Base-by-base conservation (phyloP, 2,329 filamentous ascomycete species). In the Alternaria alternata region DNA sequence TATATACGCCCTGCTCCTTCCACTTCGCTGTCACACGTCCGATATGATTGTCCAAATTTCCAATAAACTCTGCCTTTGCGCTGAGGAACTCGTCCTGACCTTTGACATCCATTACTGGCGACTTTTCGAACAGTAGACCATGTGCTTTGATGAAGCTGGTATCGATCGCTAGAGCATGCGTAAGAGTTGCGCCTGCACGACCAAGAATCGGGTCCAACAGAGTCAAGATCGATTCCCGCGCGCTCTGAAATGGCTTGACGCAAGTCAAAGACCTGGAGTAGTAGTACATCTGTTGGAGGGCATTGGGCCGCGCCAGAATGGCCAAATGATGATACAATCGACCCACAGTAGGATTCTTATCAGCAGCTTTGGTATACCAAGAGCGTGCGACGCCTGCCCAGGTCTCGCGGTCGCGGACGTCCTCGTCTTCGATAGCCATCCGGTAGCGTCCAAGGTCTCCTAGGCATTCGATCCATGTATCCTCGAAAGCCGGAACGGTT, bases 391-490 rank as follows among this genome's bases (percentile, higher is more conserved):
- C 91, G 0, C 86, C 85, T 0, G 91, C 91, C 94, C 94, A 98
- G 0, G 88, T 87, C 49, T 96, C 92, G 1, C 91, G 83, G 56
- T 94, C 91, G 2, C 86, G 80, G 20, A 91, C 84, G 63, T 95
- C 90, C 26, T 91, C 87, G 41, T 96, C 91, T 75, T 97, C 94
- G 44, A 97, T 93, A 0, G 93, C 93, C 93, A 97, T 97, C 0
- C 90, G 84, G 69, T 96, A 97, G 20, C 94, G 84, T 0, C 90
- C 91, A 0, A 98, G 79, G 72, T 98, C 94, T 0, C 94, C 94
- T 0, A 98, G 81, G 54, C 94, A 97, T 66, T 97, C 94, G 8
- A 96, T 92, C 94, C 94, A 98, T 0, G 92, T 97, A 58, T 95
- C 91, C 53, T 91, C 87, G 66, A 96, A 97, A 0, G 86, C 84